A percentile compares a stretch with the other conserved stretches of the same genome.
Evolutionary conservation across 805 yeast species (phyloP).

Genomic region (Dipodascus albidus): DNA sequence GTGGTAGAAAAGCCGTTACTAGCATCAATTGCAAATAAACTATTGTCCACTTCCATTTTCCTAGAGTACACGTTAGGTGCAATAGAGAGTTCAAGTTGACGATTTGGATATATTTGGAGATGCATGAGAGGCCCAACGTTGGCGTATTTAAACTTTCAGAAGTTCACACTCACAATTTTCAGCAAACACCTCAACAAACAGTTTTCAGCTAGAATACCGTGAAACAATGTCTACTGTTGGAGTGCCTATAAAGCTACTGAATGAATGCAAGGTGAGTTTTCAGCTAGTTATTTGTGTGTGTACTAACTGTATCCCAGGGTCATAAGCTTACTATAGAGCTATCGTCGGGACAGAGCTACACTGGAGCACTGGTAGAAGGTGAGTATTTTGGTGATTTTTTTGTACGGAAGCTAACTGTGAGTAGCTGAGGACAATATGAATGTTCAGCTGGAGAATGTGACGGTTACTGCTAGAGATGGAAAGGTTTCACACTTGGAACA

Average conservation of each 20-base stretch:
- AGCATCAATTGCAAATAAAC: background rate
- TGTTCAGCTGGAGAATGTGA: constrained; percentile 70
- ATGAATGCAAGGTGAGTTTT: constrained; percentile 55
- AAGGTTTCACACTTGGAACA: constrained; percentile 64
- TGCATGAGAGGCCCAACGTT: background rate
- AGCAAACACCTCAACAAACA: background rate
- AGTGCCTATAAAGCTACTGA: constrained; percentile 74
- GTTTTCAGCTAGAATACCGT: background rate
- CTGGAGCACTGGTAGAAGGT: constrained; percentile 77
- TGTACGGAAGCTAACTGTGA: constrained; percentile 1
- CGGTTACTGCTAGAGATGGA: constrained; percentile 69
- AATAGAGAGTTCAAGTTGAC: too few species aligned
- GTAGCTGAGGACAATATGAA: constrained; percentile 84
- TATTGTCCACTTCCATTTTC: background rate
- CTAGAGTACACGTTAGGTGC: too few species aligned
- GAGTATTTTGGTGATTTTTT: constrained; percentile 1
- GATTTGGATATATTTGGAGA: background rate
- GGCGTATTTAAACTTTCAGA: background rate
- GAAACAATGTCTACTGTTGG: constrained; percentile 46
- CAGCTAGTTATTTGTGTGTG: background rate
- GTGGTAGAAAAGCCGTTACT: constrained; percentile 5
- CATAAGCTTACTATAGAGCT: constrained; percentile 77
- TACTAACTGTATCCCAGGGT: constrained; percentile 36
- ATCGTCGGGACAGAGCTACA: constrained; percentile 72
- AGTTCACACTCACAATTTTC: background rate